Evolutionary conservation across 225 moss, liverwort and hornwort species (phyloP).

Genomic region (Physcomitrellopsis africana): DNA sequence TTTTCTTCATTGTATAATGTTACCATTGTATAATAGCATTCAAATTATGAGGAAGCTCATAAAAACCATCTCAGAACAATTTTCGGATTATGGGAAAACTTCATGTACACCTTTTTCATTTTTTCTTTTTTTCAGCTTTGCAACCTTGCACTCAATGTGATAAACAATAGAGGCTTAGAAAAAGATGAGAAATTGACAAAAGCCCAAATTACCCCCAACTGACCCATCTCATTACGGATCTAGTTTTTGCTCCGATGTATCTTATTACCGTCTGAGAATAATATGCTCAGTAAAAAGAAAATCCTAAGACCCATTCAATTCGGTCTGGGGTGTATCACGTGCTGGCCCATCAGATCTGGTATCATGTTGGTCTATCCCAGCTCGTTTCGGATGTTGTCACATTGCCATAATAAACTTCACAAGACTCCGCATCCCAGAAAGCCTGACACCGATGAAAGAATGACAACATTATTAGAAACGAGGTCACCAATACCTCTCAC

Average conservation of each 20-base stretch:
- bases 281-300: constrained; percentile 9
- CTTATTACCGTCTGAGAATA: constrained; percentile 38
- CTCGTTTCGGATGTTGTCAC: constrained; percentile 62
- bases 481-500: neutral
- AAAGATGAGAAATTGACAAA: constrained; percentile 25
- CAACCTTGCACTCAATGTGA: constrained; percentile 35
- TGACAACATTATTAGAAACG: constrained; percentile 1
- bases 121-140: too few relatives aligned
- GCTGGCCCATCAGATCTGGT: constrained; percentile 2
- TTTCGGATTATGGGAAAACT: too few relatives aligned
- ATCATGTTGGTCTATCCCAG: neutral
- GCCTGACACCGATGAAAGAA: constrained; percentile 39
- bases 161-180: constrained; percentile 35
- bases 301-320: constrained; percentile 19
- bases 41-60: too few relatives aligned
- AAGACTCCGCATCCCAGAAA: constrained; percentile 68
- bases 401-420: constrained; percentile 72
- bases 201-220: constrained; percentile 19
- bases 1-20: too few relatives aligned
- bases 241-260: constrained; percentile 10
- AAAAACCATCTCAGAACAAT: too few relatives aligned
- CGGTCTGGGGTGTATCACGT: neutral
- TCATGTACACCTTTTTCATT: too few relatives aligned
- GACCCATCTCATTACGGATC: constrained; percentile 13
- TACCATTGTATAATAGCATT: too few relatives aligned